These are phyloP conservation scores for Calonectria hawksworthii DNA, from an alignment of 2,329 filamentous ascomycete genomes.

Conservation along the genomic window DNA sequence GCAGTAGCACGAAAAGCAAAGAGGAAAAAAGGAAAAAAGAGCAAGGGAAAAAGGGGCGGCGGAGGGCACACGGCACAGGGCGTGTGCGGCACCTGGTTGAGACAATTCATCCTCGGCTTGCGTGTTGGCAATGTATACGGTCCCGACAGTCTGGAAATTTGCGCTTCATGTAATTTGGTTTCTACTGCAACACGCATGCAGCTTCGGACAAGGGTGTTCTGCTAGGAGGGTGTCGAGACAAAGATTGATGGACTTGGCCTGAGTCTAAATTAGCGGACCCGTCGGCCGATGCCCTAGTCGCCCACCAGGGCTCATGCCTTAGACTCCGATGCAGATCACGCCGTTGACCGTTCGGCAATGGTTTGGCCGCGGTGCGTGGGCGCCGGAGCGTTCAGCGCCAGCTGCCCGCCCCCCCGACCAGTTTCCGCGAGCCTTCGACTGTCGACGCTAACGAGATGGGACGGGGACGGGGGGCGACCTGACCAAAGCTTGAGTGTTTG, in stretches of 20 bases:
- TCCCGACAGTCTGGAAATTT: slow-evolving; percentile 55
- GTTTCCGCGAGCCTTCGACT: slow-evolving; percentile 20
- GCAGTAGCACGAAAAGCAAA: slow-evolving; percentile 15
- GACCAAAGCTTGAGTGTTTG: background rate
- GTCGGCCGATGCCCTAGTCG: slow-evolving; percentile 37
- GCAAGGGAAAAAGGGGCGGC: slow-evolving; percentile 15
- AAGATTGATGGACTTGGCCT: slow-evolving; percentile 37
- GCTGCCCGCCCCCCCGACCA: slow-evolving; percentile 21
- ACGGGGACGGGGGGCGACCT: background rate
- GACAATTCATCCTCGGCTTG: slow-evolving; percentile 42
- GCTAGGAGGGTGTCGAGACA: slow-evolving; percentile 40
- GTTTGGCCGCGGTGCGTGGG: slow-evolving; percentile 28
- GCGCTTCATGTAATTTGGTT: slow-evolving; percentile 49
- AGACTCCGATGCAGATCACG: slow-evolving; percentile 48
- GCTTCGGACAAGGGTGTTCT: slow-evolving; percentile 32
- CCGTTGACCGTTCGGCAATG: slow-evolving; percentile 49
- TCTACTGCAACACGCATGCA: slow-evolving; percentile 43
- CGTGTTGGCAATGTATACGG: slow-evolving; percentile 42
- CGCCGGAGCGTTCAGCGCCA: slow-evolving; percentile 28
- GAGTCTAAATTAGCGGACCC: slow-evolving; percentile 44
- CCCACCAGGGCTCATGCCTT: slow-evolving; percentile 45
- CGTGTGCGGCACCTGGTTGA: slow-evolving; percentile 28
- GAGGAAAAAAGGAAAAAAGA: background rate
- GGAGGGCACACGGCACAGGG: slow-evolving; percentile 24
- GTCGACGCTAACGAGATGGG: slow-evolving; percentile 6